phyloP scores from a whole-genome alignment of 2,329 filamentous ascomycete species.

The Alternaria brassicicola region DNA sequence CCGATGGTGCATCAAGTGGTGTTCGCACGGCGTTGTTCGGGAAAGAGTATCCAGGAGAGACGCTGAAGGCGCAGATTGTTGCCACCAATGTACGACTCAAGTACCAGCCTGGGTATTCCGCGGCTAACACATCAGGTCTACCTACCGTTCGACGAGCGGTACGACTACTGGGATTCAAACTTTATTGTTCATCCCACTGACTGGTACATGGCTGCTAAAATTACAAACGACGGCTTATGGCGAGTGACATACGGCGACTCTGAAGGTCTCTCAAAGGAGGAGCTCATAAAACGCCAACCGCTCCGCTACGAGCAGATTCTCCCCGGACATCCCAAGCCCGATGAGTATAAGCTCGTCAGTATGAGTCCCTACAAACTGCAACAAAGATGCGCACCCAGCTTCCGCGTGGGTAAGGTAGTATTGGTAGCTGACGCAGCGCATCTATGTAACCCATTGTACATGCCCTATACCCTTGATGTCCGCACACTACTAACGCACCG shows the following conservation, averaged over 20 bases:
- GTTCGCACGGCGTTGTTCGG: slow-evolving; percentile 43
- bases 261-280: slow-evolving; percentile 58
- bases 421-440: slow-evolving; percentile 68
- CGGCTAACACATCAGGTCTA: slow-evolving; percentile 57
- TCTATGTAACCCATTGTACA: slow-evolving; percentile 58
- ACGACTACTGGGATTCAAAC: slow-evolving; percentile 62
- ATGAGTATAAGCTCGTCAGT: slow-evolving; percentile 62
- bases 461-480: not conserved
- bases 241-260: slow-evolving; percentile 68
- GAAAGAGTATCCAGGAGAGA: slow-evolving; percentile 62
- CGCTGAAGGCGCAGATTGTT: slow-evolving; percentile 65
- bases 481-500: slow-evolving; percentile 1
- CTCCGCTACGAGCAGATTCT: slow-evolving; percentile 64
- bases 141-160: slow-evolving; percentile 63
- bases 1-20: slow-evolving; percentile 44
- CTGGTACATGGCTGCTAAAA: slow-evolving; percentile 67
- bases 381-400: slow-evolving; percentile 63
- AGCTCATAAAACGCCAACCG: slow-evolving; percentile 61
- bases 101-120: not conserved
- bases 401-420: slow-evolving; percentile 63
- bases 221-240: slow-evolving; percentile 65
- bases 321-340: slow-evolving; percentile 64
- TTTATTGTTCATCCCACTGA: slow-evolving; percentile 68
- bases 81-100: slow-evolving; percentile 62
- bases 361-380: slow-evolving; percentile 67